Evolutionary conservation across 2,329 filamentous ascomycete species (phyloP), one percentile per base, ranked within the genome.

Genomic region (Epichloe amarillans): DNA sequence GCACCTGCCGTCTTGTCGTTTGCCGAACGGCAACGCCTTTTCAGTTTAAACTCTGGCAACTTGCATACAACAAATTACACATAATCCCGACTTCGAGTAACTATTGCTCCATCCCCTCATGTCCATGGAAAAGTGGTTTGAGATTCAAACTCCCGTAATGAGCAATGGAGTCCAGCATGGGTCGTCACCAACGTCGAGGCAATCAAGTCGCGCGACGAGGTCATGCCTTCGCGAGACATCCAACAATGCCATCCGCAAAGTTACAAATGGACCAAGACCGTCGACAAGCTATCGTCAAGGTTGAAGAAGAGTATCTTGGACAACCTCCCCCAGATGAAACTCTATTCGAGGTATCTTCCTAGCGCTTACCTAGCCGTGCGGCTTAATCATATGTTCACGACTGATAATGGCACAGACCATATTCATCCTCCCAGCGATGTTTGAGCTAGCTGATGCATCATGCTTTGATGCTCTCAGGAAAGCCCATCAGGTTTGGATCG

Each of bases 401-500:
- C 42, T 55, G 50, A 57, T 44, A 56, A 57, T 14, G 11, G 11
- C 17, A 3, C 19, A 64, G 57, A 57, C 55, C 4, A 57, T 52
- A 8, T 37, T 66, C 21, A 59, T 67, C 1, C 55, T 68, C 26
- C 60, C 66, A 1, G 60, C 59, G 4, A 49, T 64, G 17, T 40
- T 64, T 1, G 59, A 54, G 2, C 44, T 69, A 2, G 56, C 62
- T 23, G 52, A 60, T 1, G 51, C 56, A 5, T 37, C 39, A 0
- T 53, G 50, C 2, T 50, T 69, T 5, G 54, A 68, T 23, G 52
- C 55, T 3, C 59, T 69, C 15, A 58, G 66, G 3, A 57, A 50
- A 38, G 54, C 52, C 4, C 50, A 66, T 42, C 53, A 55, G 33
- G 61, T 66, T 5, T 69, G 66, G 59, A 66, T 69, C 12, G 59